Evolutionary conservation across 495 filamentous ascomycete species (phyloP), one percentile per base, ranked within the genome.

Genomic region (Penicillium simplicissimum): DNA sequence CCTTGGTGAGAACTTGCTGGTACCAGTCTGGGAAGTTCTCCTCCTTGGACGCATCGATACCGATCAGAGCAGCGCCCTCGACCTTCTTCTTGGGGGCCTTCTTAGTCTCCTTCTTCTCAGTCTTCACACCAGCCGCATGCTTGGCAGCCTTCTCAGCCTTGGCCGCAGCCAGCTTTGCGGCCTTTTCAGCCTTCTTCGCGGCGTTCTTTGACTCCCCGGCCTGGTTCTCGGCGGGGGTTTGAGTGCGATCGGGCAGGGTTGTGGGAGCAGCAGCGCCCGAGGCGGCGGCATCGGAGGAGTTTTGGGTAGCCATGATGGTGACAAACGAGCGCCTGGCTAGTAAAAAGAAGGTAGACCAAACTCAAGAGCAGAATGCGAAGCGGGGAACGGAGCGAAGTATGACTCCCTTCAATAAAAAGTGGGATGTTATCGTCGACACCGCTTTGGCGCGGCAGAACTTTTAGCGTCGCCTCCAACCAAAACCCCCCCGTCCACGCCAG

Each of bases 21-120:
- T 98, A 98, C 95, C 95, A 98, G 69, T 84, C 84, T 21, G 90
- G 82, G 73, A 98, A 95, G 77, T 97, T 90, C n/a, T 87, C 85
- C 55, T 89, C 82, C 76, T 98, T 98, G 54, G 80, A 76, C 19
- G 87, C 84, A 63, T 91, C 91, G 63, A 97, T 96, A 66, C 93
- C 91, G 67, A 96, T 96, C 62, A 96, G 73, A 55, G 84, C 85
- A 33, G 82, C 79, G 47, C 82, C 87, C 31, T 86, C 85, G 17
- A 78, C 78, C 71, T 84, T 86, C 70, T 85, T 84, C 47, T 74
- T 65, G 15, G 75, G 59, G 23, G 73, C 67, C 42, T 76, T 68
- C 43, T 69, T 84, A 35, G 75, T 66, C 59, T 80, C 79, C 11
- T 72, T 52, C 71, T 82, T 82, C 28, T 53, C 51, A 23, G 51